Percentiles rank a stretch among this genome's conserved stretches.
Conservation (phyloP, 176 grass and related monocot species). For the Oropetium thomaeum region DNA sequence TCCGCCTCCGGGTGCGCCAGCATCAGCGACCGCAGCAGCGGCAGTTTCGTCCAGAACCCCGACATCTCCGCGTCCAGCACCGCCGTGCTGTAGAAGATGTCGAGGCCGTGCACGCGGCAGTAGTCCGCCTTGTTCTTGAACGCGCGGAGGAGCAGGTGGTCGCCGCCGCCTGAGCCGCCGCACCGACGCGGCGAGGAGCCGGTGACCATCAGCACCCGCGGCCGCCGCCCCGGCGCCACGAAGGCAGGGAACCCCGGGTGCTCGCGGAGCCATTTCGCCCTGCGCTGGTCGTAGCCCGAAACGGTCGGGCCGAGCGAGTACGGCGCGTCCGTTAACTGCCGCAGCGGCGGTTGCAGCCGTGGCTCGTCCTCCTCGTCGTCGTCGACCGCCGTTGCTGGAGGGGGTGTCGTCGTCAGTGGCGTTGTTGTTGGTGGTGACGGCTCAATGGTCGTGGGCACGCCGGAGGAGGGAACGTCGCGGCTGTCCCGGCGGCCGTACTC, state of each 20-base stretch:
- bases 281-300: slow-evolving; percentile 57
- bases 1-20: slow-evolving; percentile 86
- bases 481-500: slow-evolving; percentile 6
- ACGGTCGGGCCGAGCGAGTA: slow-evolving; percentile 61
- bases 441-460: background rate
- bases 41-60: slow-evolving; percentile 91
- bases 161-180: slow-evolving; percentile 47
- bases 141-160: slow-evolving; percentile 64
- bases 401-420: background rate
- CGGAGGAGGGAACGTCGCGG: background rate
- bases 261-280: slow-evolving; percentile 49
- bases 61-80: slow-evolving; percentile 76
- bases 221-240: slow-evolving; percentile 25
- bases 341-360: slow-evolving; percentile 24
- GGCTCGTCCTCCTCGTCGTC: background rate
- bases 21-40: slow-evolving; percentile 74
- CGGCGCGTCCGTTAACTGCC: slow-evolving; percentile 44
- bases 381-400: background rate
- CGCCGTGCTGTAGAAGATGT: slow-evolving; percentile 82
- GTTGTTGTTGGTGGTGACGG: background rate
- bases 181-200: slow-evolving; percentile 63
- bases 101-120: slow-evolving; percentile 81
- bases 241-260: slow-evolving; percentile 52
- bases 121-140: slow-evolving; percentile 98
- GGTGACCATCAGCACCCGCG: slow-evolving; percentile 75